Evolutionary conservation across 2,329 filamentous ascomycete species (phyloP), one percentile per base, ranked within the genome.

Genomic region (Cytospora paraplurivora): DNA sequence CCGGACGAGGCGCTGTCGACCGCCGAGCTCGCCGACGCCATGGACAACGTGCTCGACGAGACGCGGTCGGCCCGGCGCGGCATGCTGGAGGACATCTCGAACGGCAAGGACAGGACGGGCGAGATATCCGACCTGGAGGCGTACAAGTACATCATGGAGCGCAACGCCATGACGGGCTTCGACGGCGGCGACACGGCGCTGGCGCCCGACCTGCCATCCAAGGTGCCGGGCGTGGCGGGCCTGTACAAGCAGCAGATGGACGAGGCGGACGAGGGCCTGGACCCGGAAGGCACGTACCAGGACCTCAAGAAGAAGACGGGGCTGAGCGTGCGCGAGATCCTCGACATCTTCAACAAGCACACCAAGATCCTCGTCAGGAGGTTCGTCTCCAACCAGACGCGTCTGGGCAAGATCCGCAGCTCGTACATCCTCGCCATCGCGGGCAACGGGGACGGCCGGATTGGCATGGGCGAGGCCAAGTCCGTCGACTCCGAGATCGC

Each of bases 401-500:
- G 94, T 80, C 87, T 99, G 77, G 95, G 95, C 74, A 99, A 98
- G 83, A 89, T 99, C 65, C 83, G 84, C 69, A 91, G 89, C 75
- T 71, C 83, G 49, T 96, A 94, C 71, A 82, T 87, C 70, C 79
- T 98, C 66, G 88, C 88, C 49, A 88, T 97, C 69, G 93, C 93
- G 7, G 95, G 95, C 59, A 96, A 98, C 77, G 85, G 87, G 64
- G 85, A 95, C 69, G 95, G 95, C 17, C 84, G 94, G 71, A 77
- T 99, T 37, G 95, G 95, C 12, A 83, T 98, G 65, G 95, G 95
- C 62, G 90, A 94, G 77, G 93, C 91, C 70, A 99, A 98, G 82
- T 89, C 90, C 11, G 86, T 88, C 34, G 93, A 97, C 76, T 72
- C 80, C 1, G 78, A 82, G 37, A 86, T 91, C 64, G 92, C 91